Percentiles rank a stretch among this genome's conserved stretches.
These are phyloP conservation scores for Biancaea sappan DNA, from an alignment of 306 rosid genomes.

Conservation along the genomic window DNA sequence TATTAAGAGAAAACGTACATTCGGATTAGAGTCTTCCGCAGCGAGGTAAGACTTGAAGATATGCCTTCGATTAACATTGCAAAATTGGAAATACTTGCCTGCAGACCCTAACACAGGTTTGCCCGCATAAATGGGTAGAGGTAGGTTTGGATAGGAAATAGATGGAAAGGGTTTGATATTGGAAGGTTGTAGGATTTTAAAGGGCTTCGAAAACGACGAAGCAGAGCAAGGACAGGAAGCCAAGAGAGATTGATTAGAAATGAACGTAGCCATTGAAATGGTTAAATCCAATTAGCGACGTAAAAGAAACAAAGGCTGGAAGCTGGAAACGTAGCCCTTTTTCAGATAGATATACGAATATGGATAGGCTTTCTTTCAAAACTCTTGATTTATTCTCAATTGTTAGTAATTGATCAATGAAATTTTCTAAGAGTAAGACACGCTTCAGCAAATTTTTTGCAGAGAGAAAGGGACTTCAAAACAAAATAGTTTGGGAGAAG, in stretches of 20 bases:
- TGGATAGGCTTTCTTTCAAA: not conserved
- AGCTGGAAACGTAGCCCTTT: not conserved
- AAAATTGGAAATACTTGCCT: constrained; percentile 20
- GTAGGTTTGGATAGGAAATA: not conserved
- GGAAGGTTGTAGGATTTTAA: constrained; percentile 42
- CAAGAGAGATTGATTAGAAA: constrained; percentile 45
- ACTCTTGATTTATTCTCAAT: not conserved
- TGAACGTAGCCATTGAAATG: constrained; percentile 51
- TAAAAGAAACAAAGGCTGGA: not conserved
- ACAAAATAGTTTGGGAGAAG: no score
- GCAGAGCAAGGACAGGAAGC: constrained; percentile 43
- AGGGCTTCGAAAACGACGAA: constrained; percentile 39
- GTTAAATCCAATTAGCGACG: not conserved
- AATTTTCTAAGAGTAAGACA: not conserved
- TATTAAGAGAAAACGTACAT: constrained; percentile 40
- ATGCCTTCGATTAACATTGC: not conserved
- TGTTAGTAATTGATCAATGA: not conserved
- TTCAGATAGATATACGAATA: not conserved
- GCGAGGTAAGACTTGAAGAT: constrained; percentile 43
- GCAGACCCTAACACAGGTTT: constrained; percentile 39
- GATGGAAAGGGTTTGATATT: constrained; percentile 22
- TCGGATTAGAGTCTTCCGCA: constrained; percentile 38
- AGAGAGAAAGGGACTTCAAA: no score
- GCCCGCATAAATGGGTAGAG: constrained; percentile 24
- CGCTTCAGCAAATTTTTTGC: not conserved